Evolutionary conservation across 2,329 filamentous ascomycete species (phyloP).

Genomic region (Scytalidium lignicola): DNA sequence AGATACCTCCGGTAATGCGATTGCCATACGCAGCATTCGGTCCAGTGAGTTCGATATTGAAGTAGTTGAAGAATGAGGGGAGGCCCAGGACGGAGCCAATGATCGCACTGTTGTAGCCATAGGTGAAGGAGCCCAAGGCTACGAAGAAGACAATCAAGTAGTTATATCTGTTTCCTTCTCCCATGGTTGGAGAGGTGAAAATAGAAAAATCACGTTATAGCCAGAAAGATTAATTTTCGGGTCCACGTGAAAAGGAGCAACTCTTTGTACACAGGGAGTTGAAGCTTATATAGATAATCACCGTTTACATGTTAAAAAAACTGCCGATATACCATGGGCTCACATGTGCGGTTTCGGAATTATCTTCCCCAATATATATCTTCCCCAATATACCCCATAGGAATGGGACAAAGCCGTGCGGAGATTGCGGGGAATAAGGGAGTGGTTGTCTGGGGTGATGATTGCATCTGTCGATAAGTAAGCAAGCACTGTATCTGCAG

Average conservation of each 20-base stretch:
- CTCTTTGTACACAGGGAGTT: not conserved
- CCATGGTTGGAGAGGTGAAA: not conserved
- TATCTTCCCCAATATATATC: too few species aligned
- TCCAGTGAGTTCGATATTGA: slow-evolving; percentile 1
- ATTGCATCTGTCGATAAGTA: not conserved
- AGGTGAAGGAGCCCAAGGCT: slow-evolving; percentile 8
- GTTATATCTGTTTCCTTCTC: slow-evolving; percentile 5
- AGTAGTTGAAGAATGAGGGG: slow-evolving; percentile 6
- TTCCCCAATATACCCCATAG: too few species aligned
- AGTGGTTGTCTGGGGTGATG: not conserved
- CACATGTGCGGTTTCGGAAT: not conserved
- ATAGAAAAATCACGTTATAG: not conserved
- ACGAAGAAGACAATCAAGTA: slow-evolving; percentile 3
- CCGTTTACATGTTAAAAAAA: not conserved
- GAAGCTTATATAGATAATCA: not conserved
- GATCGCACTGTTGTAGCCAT: slow-evolving; percentile 9
- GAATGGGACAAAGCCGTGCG: not conserved
- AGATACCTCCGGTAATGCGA: not conserved
- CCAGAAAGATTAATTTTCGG: not conserved
- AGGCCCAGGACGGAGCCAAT: slow-evolving; percentile 5
- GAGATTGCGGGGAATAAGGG: not conserved
- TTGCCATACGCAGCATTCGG: not conserved
- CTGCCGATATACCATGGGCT: not conserved
- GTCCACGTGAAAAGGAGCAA: not conserved
- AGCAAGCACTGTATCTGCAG: not conserved